phyloP scores from a whole-genome alignment of 805 yeast genomes.

The Saccharomycopsis oosterbeekiorum region DNA sequence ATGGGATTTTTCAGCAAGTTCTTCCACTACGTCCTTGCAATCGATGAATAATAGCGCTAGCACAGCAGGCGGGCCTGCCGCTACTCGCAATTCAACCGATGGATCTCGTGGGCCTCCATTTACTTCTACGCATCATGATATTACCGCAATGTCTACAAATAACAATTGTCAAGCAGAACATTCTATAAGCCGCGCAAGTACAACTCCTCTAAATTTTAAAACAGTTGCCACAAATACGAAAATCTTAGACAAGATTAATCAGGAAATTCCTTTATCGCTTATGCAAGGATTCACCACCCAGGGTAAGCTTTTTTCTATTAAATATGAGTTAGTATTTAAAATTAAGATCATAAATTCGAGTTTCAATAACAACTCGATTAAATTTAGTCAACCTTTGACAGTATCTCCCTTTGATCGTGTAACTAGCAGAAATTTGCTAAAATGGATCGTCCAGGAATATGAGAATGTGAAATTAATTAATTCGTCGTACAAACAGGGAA shows the following conservation, averaged over 20 bases:
- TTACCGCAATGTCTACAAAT: not conserved
- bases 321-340: conserved; percentile 42
- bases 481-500: conserved; percentile 14
- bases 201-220: not conserved
- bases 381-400: conserved; percentile 40
- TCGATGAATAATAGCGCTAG: not conserved
- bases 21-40: not conserved
- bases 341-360: conserved; percentile 33
- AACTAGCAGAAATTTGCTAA: conserved; percentile 39
- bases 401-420: conserved; percentile 43
- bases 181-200: not conserved
- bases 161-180: not conserved
- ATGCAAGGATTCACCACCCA: conserved; percentile 40
- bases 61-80: not conserved
- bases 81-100: not conserved
- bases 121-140: not conserved
- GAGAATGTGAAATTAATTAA: conserved; percentile 30
- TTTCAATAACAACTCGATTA: conserved; percentile 35
- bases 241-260: conserved; percentile 15
- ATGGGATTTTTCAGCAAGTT: not conserved
- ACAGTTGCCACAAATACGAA: conserved; percentile 18
- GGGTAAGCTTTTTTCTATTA: conserved; percentile 41
- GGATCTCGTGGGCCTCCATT: not conserved
- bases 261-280: conserved; percentile 19
- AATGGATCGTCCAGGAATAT: conserved; percentile 45